Evolutionary conservation across 2,329 filamentous ascomycete genomes (phyloP).

Genomic region (Stenocarpella maydis): DNA sequence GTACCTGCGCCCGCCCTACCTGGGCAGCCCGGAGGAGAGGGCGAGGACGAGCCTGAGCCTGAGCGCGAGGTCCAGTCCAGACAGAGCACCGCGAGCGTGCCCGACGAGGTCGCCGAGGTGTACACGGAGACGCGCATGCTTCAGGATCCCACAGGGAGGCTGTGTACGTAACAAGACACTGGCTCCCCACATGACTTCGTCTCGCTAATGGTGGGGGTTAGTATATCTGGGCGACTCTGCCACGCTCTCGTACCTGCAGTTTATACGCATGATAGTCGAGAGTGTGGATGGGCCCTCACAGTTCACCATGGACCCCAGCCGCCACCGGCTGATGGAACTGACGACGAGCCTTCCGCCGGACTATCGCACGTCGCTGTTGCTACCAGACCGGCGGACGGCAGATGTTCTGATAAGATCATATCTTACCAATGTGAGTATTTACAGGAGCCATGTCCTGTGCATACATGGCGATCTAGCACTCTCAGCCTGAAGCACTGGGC

Average conservation of each 20-base stretch:
- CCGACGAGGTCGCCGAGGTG: slow-evolving; percentile 64
- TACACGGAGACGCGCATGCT: slow-evolving; percentile 65
- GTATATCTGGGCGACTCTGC: slow-evolving; percentile 72
- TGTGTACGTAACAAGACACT: slow-evolving; percentile 53
- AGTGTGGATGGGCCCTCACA: slow-evolving; percentile 60
- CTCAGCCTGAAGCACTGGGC: not conserved
- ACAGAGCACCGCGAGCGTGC: slow-evolving; percentile 52
- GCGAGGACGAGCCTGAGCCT: slow-evolving; percentile 36
- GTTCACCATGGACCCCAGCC: slow-evolving; percentile 65
- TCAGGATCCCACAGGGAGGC: slow-evolving; percentile 63
- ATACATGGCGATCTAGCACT: not conserved
- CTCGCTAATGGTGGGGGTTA: slow-evolving; percentile 40
- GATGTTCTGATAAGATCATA: slow-evolving; percentile 65
- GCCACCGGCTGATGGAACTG: slow-evolving; percentile 65
- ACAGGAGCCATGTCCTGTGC: not conserved
- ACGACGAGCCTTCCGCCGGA: slow-evolving; percentile 56
- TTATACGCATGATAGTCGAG: slow-evolving; percentile 68
- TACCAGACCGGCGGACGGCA: slow-evolving; percentile 64
- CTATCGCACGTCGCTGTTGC: slow-evolving; percentile 57
- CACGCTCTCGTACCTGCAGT: slow-evolving; percentile 66
- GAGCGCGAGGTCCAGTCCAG: slow-evolving; percentile 47
- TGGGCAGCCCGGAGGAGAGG: slow-evolving; percentile 31
- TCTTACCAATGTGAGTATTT: slow-evolving; percentile 65
- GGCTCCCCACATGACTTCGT: not conserved
- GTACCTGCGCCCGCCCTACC: not conserved